Base-by-base conservation (phyloP, 768 basidiomycete genomes). In the Arthromyces matolae region DNA sequence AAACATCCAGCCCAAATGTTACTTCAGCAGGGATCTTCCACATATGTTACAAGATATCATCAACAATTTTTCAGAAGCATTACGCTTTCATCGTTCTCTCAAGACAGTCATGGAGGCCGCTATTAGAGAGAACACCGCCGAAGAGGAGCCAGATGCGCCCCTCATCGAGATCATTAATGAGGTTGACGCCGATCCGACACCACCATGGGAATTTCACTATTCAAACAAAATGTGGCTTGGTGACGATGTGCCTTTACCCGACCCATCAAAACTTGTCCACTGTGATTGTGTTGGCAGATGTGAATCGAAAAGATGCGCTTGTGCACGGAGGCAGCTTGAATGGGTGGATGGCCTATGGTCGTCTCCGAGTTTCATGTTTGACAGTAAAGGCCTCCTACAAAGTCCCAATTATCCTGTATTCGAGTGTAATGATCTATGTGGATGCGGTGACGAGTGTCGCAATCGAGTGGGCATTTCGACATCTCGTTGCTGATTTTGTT, bases 181-280 rank as follows among this genome's bases (percentile, higher is more conserved):
- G 0, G 69, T 90, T 19, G 89, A 89, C 51, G 54, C 72, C 8
- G 84, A 86, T 51, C 71, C 79, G 8, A 78, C 83, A 18, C 92
- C 93, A 0, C 78, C 78, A 20, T 91, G 87, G 80, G 92, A 95
- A 57, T 96, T 93, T 57, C 72, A 84, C 51, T 95, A 95, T 62
- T 83, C 87, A 9, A 93, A 95, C 62, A 67, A 79, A 43, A 81
- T 93, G 72, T 86, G 87, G 76, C 81, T 83, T 50, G 80, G 78
- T 2, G 73, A 81, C 10, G 80, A 71, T 4, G 85, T 93, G 2
- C 81, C 84, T 0, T 75, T 74, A 9, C 85, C 89, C 1, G 81
- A 87, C 52, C 58, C 77, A 16, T 64, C 68, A 27, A 70, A 70
- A 20, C 64, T 92, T 36, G 58, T 73, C 22, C 80, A 90, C 2